A percentile compares a stretch with the other conserved stretches of the same genome.
phyloP scores from a whole-genome alignment of 306 rosid species.

The Vachellia collinsii region DNA sequence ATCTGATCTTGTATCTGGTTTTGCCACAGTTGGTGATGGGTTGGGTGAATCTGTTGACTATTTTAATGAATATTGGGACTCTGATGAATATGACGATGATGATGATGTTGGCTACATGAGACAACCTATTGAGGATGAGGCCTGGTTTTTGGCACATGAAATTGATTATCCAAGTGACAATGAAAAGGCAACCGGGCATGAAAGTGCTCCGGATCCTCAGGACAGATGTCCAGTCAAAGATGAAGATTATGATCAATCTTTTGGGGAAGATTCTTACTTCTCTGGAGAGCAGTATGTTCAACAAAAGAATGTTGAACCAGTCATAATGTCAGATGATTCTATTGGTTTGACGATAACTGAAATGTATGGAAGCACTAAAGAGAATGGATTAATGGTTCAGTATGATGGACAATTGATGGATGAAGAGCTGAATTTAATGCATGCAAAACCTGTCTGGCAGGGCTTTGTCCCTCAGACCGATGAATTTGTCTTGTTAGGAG shows the following conservation, averaged over 20 bases:
- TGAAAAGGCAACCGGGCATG: conserved; percentile 89
- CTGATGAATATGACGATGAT: conserved; percentile 96
- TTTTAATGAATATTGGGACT: conserved; percentile 97
- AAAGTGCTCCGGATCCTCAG: conserved; percentile 82
- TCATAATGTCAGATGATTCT: conserved; percentile 66
- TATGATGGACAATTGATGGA: conserved; percentile 94
- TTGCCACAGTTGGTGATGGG: conserved; percentile 96
- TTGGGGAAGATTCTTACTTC: conserved; percentile 92
- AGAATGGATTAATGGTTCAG: conserved; percentile 73
- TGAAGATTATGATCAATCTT: conserved; percentile 95
- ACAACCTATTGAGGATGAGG: conserved; percentile 98
- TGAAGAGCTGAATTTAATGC: conserved; percentile 85
- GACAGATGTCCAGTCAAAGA: conserved; percentile 79
- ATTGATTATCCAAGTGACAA: conserved; percentile 98
- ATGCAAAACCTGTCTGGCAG: conserved; percentile 91
- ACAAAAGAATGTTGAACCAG: conserved; percentile 73
- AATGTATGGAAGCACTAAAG: conserved; percentile 68
- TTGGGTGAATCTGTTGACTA: conserved; percentile 88
- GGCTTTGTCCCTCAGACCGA: conserved; percentile 88
- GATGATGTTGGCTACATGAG: conserved; percentile 96
- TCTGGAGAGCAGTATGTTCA: conserved; percentile 88
- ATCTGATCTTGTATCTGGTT: conserved; percentile 96
- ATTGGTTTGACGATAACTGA: conserved; percentile 70
- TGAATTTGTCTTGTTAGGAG: conserved; percentile 77
- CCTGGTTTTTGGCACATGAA: conserved; percentile 99